Base-by-base conservation (phyloP, 2,329 filamentous ascomycete genomes). In the Stenocarpella maydis region DNA sequence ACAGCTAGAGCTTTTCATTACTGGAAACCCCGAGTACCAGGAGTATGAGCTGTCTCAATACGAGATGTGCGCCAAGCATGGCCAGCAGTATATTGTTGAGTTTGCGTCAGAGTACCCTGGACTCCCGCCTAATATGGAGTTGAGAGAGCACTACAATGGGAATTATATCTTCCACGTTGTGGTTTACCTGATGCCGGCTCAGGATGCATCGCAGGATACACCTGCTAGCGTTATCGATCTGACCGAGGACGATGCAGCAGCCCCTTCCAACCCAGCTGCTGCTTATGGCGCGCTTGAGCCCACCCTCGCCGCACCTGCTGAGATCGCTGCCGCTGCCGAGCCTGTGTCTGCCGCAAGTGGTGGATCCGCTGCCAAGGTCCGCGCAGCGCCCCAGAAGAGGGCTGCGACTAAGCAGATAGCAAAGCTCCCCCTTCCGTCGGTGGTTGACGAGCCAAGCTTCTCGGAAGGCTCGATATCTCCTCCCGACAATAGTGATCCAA, bases 361-460 rank as follows among this genome's bases (percentile, higher is more conserved):
- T 31, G 31, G 5, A 17, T 10, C 12, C 17, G 5, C 10, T 15
- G n/a, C 9, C 65, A 58, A 31, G n/a, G 45, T 5, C n/a, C 17
- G 17, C 28, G 21, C 24, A 15, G 6, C 12, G 14, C 10, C n/a
- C 53, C 19, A 58, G 12, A 24, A 49, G 21, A 15, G 31, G 15
- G 19, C 7, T 0, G 21, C 21, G 17, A 21, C 17, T 7, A 45
- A 28, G 28, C 49, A 31, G 52, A 31, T n/a, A 3, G n/a, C 43
- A 6, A 54, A 49, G 10, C 19, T 67, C 12, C 41, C 21, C 1
- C 19, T 24, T 21, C 43, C 39, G 17, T 2, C 52, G 21, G 41
- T 43, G 4, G 28, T 67, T n/a, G 65, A 58, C 26, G 52, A 67
- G n/a, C 24, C 8, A 21, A 50, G 41, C 19, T 58, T 58, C 53